Evolutionary conservation across 257 asterid species (phyloP).

Genomic region (Mitragyna speciosa): DNA sequence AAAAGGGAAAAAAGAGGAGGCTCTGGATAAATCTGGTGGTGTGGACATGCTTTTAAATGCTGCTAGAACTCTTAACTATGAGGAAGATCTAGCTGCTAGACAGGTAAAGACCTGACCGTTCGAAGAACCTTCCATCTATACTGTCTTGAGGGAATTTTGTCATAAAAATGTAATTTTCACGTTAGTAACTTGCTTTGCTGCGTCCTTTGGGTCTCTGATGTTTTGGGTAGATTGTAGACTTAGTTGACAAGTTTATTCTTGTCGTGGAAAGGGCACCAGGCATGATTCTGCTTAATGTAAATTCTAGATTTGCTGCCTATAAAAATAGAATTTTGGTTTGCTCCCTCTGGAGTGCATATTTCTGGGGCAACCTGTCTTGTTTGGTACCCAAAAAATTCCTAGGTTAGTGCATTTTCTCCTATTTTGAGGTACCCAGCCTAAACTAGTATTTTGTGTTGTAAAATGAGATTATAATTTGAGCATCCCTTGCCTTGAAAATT

Average conservation of each 20-base stretch:
- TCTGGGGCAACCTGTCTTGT: constrained; percentile 4
- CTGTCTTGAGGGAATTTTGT: neutral
- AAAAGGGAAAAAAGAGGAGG: constrained; percentile 33
- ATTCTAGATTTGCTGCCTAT: constrained; percentile 10
- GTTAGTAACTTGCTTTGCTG: neutral
- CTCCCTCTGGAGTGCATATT: neutral
- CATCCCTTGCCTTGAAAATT: neutral
- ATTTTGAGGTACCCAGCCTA: neutral
- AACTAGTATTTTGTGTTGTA: neutral
- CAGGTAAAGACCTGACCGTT: constrained; percentile 23
- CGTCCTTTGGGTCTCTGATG: neutral
- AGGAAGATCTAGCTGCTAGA: constrained; percentile 50
- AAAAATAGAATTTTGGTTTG: constrained; percentile 5
- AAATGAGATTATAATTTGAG: neutral
- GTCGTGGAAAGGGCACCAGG: neutral
- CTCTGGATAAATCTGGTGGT: constrained; percentile 58
- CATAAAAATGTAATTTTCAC: neutral
- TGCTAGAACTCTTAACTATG: constrained; percentile 65
- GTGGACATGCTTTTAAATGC: constrained; percentile 88
- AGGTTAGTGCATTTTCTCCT: neutral
- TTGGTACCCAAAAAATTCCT: neutral
- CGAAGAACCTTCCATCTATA: neutral
- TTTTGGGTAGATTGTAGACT: constrained; percentile 4
- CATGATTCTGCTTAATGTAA: constrained; percentile 1
- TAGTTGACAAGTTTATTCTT: neutral